Percentiles rank a stretch among this genome's conserved stretches.
These are phyloP conservation scores for Crithidia fasciculata DNA, from an alignment of 208 protist species.

Conservation along the genomic window DNA sequence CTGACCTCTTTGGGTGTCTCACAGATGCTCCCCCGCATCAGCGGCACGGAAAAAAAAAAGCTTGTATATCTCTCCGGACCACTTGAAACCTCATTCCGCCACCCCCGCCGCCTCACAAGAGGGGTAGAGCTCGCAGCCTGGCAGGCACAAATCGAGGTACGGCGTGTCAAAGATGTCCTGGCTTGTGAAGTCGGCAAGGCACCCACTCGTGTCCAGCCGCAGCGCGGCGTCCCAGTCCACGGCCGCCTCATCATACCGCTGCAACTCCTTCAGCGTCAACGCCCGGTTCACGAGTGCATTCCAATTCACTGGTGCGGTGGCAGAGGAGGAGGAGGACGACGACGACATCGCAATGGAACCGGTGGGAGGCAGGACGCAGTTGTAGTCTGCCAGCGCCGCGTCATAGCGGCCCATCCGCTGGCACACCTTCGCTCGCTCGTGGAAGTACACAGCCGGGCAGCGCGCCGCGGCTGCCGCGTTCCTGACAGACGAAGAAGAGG, in stretches of 20 bases:
- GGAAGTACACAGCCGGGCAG: slow-evolving; percentile 40
- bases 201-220: slow-evolving; percentile 49
- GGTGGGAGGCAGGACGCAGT: slow-evolving; percentile 52
- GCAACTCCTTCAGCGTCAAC: slow-evolving; percentile 83
- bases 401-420: slow-evolving; percentile 67
- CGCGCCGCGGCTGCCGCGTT: background rate
- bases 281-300: slow-evolving; percentile 82
- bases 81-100: no score
- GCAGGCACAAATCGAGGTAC: slow-evolving; percentile 61
- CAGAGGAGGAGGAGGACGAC: no score
- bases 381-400: slow-evolving; percentile 80
- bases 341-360: background rate
- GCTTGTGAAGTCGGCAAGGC: slow-evolving; percentile 51
- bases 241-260: slow-evolving; percentile 74
- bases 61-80: background rate
- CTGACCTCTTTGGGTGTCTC: background rate
- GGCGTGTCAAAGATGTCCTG: slow-evolving; percentile 64
- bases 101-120: no score
- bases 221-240: slow-evolving; percentile 86
- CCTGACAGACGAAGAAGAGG: no score
- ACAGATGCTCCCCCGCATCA: background rate
- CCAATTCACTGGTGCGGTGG: slow-evolving; percentile 15
- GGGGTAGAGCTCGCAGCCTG: slow-evolving; percentile 52
- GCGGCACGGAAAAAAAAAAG: background rate
- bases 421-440: slow-evolving; percentile 88